Base-by-base conservation (phyloP, 495 filamentous ascomycete species). In the Pseudoneurospora amorphoporcata region DNA sequence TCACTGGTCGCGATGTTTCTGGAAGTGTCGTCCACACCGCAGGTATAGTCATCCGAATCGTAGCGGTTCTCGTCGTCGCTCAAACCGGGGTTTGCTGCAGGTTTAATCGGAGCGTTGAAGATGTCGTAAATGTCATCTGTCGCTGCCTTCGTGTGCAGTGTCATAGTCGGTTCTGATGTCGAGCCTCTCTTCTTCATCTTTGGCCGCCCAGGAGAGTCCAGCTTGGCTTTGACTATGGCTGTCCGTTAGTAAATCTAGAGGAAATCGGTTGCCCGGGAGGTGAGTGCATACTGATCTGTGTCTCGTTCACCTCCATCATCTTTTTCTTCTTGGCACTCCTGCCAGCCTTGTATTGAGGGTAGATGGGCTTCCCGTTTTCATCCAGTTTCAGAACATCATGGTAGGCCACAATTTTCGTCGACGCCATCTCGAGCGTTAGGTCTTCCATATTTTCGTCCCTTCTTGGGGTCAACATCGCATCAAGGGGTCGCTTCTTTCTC, bases 81-180 rank as follows among this genome's bases (percentile, higher is more conserved):
- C 42, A 84, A 85, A 39, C 81, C 82, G 41, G 77, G 79, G 12
- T 83, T 78, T 40, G 76, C 74, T 3, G 75, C 75, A 16, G 85
- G 75, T 75, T 92, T 88, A 65, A 97, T 80, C 8, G 96, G 95
- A 68, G 96, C 93, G 76, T 95, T 98, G 82, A 99, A 98, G 47
- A 99, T 90, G 73, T 92, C 93, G 80, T 98, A 97, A 68, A 99
- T 98, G 74, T 98, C 96, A 77, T 98, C 94, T 68, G 94, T 97
- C 1, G 95, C 95, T 70, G 94, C 95, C 69, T 89, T 92, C 19
- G 95, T 99, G 77, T 98, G 92, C 74, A 99, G 87, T 2, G 95
- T 99, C 94, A 99, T 98, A 1, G 95, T 99, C 37, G 94, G 92
- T 78, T 97, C 94, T 3, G 87, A 74, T 6, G 72, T 81, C 14